These are phyloP conservation scores for Pelargonium myrrhifolium DNA, from an alignment of 441 rosid species.

Conservation along the genomic window DNA sequence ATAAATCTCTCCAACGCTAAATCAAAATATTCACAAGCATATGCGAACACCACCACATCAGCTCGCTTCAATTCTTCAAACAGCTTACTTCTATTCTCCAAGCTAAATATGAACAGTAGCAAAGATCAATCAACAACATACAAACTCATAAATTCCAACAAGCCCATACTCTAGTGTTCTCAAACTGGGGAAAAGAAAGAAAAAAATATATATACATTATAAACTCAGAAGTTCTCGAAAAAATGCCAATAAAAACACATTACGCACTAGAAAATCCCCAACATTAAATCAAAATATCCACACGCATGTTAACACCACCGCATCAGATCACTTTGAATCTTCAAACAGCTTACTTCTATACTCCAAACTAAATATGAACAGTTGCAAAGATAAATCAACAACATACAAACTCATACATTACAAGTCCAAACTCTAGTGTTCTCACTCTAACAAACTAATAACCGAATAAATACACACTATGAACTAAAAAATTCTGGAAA, in stretches of 20 bases:
- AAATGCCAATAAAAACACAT: too few species aligned
- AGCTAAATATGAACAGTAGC: constrained; percentile 27
- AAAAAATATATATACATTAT: too few species aligned
- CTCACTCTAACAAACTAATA: not conserved
- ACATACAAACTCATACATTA: not conserved
- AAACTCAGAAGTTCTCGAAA: too few species aligned
- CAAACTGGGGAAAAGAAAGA: too few species aligned
- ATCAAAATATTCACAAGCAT: constrained; percentile 31
- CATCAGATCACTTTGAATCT: constrained; percentile 33
- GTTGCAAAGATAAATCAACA: not conserved
- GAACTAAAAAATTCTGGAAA: not conserved
- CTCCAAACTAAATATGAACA: constrained; percentile 37
- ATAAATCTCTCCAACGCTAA: not conserved
- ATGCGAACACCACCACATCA: constrained; percentile 43
- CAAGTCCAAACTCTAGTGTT: too few species aligned
- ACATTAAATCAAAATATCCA: constrained; percentile 13
- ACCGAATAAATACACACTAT: not conserved
- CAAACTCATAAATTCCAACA: not conserved
- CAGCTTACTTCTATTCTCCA: constrained; percentile 34
- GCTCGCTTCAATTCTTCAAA: constrained; percentile 20
- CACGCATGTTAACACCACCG: constrained; percentile 47
- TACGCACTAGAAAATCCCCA: too few species aligned
- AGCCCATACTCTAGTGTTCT: too few species aligned
- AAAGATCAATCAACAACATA: not conserved
- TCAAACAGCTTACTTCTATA: constrained; percentile 22